phyloP scores from a whole-genome alignment of 1,284 basidiomycete species.

The Malassezia vespertilionis region DNA sequence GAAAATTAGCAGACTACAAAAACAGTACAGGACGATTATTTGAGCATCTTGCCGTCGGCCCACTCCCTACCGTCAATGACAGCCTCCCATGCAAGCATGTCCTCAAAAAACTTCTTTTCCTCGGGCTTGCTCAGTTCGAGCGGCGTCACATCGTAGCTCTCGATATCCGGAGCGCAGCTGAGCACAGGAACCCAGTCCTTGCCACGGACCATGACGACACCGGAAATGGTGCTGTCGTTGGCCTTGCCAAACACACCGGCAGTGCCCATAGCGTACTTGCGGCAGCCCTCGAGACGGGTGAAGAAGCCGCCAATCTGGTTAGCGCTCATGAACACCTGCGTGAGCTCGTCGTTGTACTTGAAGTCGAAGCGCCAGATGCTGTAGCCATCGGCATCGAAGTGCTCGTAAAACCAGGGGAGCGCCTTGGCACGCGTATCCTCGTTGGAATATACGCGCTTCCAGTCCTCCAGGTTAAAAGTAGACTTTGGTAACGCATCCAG shows the following conservation, averaged over 20 bases:
- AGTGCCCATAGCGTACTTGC: conserved; percentile 68
- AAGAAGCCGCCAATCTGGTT: conserved; percentile 79
- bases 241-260: conserved; percentile 73
- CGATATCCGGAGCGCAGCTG: conserved; percentile 69
- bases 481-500: conserved; percentile 84
- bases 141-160: conserved; percentile 71
- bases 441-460: conserved; percentile 97
- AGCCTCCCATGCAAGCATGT: conserved; percentile 46
- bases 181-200: conserved; percentile 48
- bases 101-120: conserved; percentile 48
- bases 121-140: conserved; percentile 39
- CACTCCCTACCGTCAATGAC: conserved; percentile 30
- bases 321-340: conserved; percentile 53
- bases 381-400: conserved; percentile 80
- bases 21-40: conserved; percentile 20
- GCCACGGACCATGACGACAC: conserved; percentile 72
- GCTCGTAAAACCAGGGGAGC: conserved; percentile 48
- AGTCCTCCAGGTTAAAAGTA: conserved; percentile 86
- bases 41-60: conserved; percentile 44
- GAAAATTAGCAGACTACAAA: too few relatives aligned
- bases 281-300: conserved; percentile 59
- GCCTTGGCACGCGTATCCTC: conserved; percentile 59
- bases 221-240: conserved; percentile 56
- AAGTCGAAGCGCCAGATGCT: conserved; percentile 85
- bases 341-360: conserved; percentile 94